These are phyloP conservation scores for Eucalyptus decipiens DNA, from an alignment of 345 rosid species.

Conservation along the genomic window DNA sequence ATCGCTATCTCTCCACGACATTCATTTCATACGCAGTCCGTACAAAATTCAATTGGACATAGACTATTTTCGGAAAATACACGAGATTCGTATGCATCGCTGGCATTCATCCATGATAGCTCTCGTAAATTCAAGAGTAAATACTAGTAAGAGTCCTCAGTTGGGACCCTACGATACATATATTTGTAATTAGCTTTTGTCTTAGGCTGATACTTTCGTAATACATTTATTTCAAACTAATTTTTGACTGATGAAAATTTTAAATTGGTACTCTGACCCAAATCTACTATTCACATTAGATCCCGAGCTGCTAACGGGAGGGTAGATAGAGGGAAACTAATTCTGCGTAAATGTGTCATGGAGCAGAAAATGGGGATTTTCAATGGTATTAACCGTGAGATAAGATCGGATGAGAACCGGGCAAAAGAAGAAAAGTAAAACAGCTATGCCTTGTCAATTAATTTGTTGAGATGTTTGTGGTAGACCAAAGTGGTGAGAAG, in stretches of 20 bases:
- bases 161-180: neutral
- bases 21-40: neutral
- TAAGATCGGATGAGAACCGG: neutral
- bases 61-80: neutral
- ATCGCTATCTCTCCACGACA: neutral
- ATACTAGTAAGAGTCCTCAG: neutral
- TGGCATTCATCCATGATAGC: neutral
- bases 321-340: neutral
- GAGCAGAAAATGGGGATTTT: neutral
- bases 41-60: neutral
- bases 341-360: neutral
- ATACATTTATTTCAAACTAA: neutral
- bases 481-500: neutral
- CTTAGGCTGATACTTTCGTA: accelerated
- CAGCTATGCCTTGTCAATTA: neutral
- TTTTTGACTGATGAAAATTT: accelerated
- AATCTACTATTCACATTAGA: neutral
- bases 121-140: neutral
- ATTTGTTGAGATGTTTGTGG: neutral
- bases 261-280: neutral
- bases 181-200: neutral
- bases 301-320: neutral
- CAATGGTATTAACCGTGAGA: neutral
- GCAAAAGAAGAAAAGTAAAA: neutral
- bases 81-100: neutral